phyloP scores from a whole-genome alignment of 2,329 filamentous ascomycete species.

The Clonostachys solani region DNA sequence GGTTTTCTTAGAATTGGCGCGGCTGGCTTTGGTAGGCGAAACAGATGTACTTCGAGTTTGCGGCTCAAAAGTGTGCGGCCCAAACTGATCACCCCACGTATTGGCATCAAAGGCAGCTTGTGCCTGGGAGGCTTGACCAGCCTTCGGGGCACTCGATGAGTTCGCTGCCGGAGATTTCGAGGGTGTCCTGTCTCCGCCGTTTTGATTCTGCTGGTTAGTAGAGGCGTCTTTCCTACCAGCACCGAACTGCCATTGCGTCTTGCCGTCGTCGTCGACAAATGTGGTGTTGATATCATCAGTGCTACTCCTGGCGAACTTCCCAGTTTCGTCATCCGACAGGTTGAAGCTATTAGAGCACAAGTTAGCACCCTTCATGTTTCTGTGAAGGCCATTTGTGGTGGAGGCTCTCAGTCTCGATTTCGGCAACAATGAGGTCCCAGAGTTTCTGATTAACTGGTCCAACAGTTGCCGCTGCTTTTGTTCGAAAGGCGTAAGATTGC shows the following conservation, averaged over 20 bases:
- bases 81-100: constrained; percentile 51
- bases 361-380: constrained; percentile 21
- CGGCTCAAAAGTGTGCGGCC: constrained; percentile 49
- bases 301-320: constrained; percentile 43
- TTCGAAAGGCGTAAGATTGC: constrained; percentile 30
- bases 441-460: constrained; percentile 26
- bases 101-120: constrained; percentile 40
- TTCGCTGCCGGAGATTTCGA: background rate
- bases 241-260: constrained; percentile 44
- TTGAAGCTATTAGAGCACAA: constrained; percentile 40
- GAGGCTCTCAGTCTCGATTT: constrained; percentile 6
- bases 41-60: constrained; percentile 20
- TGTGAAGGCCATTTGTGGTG: background rate
- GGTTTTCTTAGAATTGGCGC: constrained; percentile 51
- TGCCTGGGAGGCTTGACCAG: background rate
- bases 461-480: constrained; percentile 30
- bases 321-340: constrained; percentile 34
- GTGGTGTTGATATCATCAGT: constrained; percentile 59
- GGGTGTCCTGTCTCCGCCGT: background rate
- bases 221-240: constrained; percentile 33
- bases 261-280: constrained; percentile 46
- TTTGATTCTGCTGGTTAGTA: constrained; percentile 14
- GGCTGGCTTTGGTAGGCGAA: constrained; percentile 37
- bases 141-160: background rate
- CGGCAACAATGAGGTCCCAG: constrained; percentile 4